Conservation (phyloP, 495 filamentous ascomycete species). For the Penicillium malachiteum region DNA sequence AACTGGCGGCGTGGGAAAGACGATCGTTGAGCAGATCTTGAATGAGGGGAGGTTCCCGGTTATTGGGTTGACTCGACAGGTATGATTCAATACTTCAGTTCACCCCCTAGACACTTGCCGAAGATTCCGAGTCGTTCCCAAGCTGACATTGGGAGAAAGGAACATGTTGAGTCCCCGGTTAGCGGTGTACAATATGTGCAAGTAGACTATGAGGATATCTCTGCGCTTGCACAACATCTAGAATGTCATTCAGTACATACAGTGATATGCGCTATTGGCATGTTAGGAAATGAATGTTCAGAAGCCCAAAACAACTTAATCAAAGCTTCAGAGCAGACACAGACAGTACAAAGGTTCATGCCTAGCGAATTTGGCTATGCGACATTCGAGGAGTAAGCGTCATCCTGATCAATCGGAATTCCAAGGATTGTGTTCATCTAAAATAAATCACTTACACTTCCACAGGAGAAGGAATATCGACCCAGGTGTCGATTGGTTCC, state of each 20-base stretch:
- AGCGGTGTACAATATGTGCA: constrained; percentile 10
- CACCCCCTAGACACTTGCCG: not conserved
- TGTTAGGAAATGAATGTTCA: constrained; percentile 10
- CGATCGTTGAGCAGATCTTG: constrained; percentile 11
- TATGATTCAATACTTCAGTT: not conserved
- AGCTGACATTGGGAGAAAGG: not conserved
- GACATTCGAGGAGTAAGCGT: constrained; percentile 6
- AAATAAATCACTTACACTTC: not conserved
- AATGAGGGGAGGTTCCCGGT: constrained; percentile 7
- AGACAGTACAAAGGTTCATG: constrained; percentile 5
- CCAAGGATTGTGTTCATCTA: not conserved
- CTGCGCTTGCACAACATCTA: constrained; percentile 4
- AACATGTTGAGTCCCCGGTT: constrained; percentile 8
- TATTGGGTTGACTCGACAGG: constrained; percentile 7
- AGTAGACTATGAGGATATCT: constrained; percentile 9
- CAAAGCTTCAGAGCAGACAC: constrained; percentile 5
- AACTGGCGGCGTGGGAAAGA: constrained; percentile 9
- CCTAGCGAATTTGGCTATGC: constrained; percentile 10
- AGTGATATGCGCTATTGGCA: constrained; percentile 12
- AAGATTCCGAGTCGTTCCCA: not conserved
- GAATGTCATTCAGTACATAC: constrained; percentile 9
- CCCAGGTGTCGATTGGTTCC: constrained; percentile 10
- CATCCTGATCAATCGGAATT: not conserved
- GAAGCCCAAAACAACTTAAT: constrained; percentile 10
- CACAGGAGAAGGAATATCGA: constrained; percentile 6